Evolutionary conservation across 768 basidiomycete species (phyloP), one percentile per base, ranked within the genome.

Genomic region (Mycena leptocephala): DNA sequence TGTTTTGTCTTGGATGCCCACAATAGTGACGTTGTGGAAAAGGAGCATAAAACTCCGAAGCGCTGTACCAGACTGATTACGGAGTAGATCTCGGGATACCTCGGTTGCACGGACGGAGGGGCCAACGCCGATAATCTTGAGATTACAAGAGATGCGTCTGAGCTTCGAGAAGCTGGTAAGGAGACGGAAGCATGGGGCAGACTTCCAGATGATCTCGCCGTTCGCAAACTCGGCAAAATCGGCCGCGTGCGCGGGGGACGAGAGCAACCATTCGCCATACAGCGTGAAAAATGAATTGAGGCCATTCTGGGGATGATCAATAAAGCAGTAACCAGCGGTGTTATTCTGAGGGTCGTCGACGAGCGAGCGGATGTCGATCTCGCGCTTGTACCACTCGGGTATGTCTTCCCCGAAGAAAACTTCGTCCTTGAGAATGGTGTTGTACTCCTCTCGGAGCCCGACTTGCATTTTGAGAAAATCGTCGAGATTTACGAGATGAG

Each of bases 51-150:
- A 3, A 28, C 39, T 63, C 6, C 61, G 37, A 5, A 63, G 6
- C 20, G n/a, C 1, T 1, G n/a, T 35, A 7, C 71, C 71, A 0
- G 71, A 56, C 2, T 56, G 24, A 22, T 72, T 72, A 1, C 61
- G 46, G 1, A 65, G 26, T 1, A 65, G 51, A 22, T 72, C 48
- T 0, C 71, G 61, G 11, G 48, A 6, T 6, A 72, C 35, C 30
- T 72, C 71, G 2, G 59, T 55, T 2, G 61, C 71, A 14, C 71
- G 71, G 18, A 72, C 39, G 1, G 71, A 72, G n/a, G 46, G 37
- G 1, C 71, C 71, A 26, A 39, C 61, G 24, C 14, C 61, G 48
- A 64, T n/a, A 13, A 72, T 72, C 11, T 64, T 72, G 10, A 10
- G 48, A 3, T 7, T 24, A 9, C 9, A 10, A 16, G 18, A 16